Base-by-base conservation (phyloP, 2,329 filamentous ascomycete genomes). In the Cladosporium sp. region DNA sequence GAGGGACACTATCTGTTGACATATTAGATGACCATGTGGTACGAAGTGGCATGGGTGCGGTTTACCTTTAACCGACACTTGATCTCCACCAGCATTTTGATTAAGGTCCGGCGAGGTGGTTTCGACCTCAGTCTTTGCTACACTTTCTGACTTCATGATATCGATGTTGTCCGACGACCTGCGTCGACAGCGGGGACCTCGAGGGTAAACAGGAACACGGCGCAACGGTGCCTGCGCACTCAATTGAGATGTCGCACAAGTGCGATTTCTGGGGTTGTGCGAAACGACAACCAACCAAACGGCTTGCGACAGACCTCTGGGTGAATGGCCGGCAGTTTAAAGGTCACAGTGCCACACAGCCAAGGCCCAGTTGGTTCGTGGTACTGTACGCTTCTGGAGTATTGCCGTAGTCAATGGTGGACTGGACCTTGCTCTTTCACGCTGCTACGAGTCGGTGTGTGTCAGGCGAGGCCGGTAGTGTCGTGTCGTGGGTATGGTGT, bases 101-200 rank as follows among this genome's bases (percentile, higher is more conserved):
- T 33, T 56, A 56, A 64, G 65, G 26, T 66, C 69, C 46, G 69
- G 72, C 61, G 70, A 72, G 53, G 70, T 69, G 63, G 56, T 67
- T 53, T 73, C 72, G 62, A 67, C 67, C 67, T 74, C 71, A 64
- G 66, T 46, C 65, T 72, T 71, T 18, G 64, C 37, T 28, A 65
- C 63, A 59, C 65, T 62, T 62, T 73, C 72, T 31, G 70, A 64
- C 68, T 73, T 71, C 72, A 74, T 74, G 69, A 67, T 73, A 67
- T 67, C 59, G 46, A 55, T 46, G 26, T 61, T 49, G 33, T 29
- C 21, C 18, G 31, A 62, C 49, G 60, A 29, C 31, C 60, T 35
- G 33, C 49, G 60, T 50, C 60, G 23, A 35, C n/a, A n/a, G 49
- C 37, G n/a, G 18, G 18, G 2, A 21, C 8, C n/a, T 33, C 28